These are phyloP conservation scores for Coemansia sp. DNA, from an alignment of 192 early-diverging fungal species.

Conservation along the genomic window DNA sequence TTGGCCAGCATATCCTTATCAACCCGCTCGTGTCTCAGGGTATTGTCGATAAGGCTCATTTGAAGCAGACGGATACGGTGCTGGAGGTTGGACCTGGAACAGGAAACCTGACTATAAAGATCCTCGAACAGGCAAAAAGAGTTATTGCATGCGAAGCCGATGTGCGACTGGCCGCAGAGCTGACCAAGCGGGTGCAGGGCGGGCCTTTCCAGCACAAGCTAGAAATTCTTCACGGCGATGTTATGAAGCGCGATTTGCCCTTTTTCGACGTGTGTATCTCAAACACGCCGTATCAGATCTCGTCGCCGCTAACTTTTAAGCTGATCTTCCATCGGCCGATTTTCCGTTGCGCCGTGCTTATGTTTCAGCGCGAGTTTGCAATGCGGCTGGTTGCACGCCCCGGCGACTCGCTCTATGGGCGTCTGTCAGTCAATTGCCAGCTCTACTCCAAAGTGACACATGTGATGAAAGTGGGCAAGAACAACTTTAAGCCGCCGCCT, in stretches of 20 bases:
- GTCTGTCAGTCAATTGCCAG: constrained; percentile 91
- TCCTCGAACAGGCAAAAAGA: constrained; percentile 89
- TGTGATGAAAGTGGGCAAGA: constrained; percentile 96
- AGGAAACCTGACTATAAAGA: constrained; percentile 95
- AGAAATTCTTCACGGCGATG: constrained; percentile 96
- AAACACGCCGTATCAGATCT: constrained; percentile 98
- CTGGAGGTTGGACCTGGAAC: constrained; percentile 98
- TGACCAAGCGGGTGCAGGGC: constrained; percentile 95
- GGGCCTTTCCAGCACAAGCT: constrained; percentile 62
- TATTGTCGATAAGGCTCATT: constrained; percentile 93
- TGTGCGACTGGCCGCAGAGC: constrained; percentile 92
- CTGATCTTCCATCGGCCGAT: constrained; percentile 91
- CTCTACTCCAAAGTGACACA: constrained; percentile 91
- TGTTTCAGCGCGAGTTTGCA: constrained; percentile 99
- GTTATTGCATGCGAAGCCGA: constrained; percentile 96
- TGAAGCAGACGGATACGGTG: constrained; percentile 69
- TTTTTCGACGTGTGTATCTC: constrained; percentile 98
- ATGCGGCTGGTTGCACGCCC: constrained; percentile 92
- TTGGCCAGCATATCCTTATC: constrained; percentile 98
- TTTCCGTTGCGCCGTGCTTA: constrained; percentile 90
- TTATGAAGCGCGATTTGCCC: constrained; percentile 93
- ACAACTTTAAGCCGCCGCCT: constrained; percentile 97
- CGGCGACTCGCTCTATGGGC: constrained; percentile 87
- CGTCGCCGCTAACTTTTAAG: constrained; percentile 93
- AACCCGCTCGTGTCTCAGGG: constrained; percentile 95